These are phyloP conservation scores for Chlorella ohadii DNA, from an alignment of 139 green algal genomes.

Conservation along the genomic window DNA sequence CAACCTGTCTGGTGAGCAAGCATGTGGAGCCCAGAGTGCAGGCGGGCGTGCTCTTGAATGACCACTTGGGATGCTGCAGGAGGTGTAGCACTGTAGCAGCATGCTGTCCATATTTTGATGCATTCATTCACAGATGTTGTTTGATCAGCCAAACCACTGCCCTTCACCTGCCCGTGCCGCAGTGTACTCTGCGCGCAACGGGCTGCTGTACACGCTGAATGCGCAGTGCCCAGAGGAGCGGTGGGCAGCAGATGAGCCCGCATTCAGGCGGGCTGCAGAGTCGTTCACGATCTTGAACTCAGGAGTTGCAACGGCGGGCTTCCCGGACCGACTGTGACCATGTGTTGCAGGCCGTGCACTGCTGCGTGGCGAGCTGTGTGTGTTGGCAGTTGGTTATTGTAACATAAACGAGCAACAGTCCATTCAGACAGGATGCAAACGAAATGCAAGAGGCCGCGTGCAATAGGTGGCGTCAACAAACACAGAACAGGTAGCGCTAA, in stretches of 20 bases:
- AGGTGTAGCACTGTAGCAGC: too few relatives aligned
- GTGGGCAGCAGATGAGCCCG: slow-evolving; percentile 47
- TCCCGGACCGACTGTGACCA: slow-evolving; percentile 14
- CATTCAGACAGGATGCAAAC: too few relatives aligned
- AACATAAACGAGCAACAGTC: too few relatives aligned
- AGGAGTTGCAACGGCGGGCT: slow-evolving; percentile 2
- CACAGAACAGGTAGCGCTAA: not conserved
- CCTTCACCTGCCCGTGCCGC: not conserved
- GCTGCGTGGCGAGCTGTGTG: too few relatives aligned
- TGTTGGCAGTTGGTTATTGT: too few relatives aligned
- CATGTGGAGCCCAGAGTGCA: too few relatives aligned
- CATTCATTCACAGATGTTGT: too few relatives aligned
- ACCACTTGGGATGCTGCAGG: too few relatives aligned
- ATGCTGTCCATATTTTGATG: too few relatives aligned
- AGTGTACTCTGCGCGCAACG: slow-evolving; percentile 62
- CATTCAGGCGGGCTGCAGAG: not conserved
- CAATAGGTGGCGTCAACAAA: not conserved
- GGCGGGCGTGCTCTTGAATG: too few relatives aligned
- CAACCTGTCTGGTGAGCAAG: slow-evolving; percentile 72
- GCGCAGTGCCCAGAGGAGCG: slow-evolving; percentile 66
- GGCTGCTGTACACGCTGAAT: slow-evolving; percentile 83
- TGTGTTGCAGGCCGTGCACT: too few relatives aligned
- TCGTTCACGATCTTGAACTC: slow-evolving; percentile 16
- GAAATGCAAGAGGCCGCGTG: too few relatives aligned
- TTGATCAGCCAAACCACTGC: not conserved